phyloP scores from a whole-genome alignment of 805 yeast species.

The Wickerhamiella lipophila region DNA sequence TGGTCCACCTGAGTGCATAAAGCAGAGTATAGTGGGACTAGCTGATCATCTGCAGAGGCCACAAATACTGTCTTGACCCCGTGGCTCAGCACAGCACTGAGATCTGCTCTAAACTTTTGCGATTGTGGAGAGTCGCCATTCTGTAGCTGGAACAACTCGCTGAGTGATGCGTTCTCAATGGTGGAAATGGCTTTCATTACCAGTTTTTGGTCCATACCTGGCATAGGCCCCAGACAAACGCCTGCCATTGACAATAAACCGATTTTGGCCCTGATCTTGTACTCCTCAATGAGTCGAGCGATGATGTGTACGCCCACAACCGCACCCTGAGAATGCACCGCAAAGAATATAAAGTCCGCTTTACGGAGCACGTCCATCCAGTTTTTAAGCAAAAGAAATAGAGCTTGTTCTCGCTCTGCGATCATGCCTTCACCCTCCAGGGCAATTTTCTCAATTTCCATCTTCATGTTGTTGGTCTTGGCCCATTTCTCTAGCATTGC shows the following conservation, averaged over 20 bases:
- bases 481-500: constrained; percentile 60
- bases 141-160: constrained; percentile 81
- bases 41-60: constrained; percentile 86
- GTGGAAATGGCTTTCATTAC: constrained; percentile 81
- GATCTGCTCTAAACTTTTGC: constrained; percentile 51
- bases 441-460: constrained; percentile 77
- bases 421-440: constrained; percentile 89
- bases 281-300: constrained; percentile 51
- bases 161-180: constrained; percentile 74
- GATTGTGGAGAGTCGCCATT: constrained; percentile 62
- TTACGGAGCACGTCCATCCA: constrained; percentile 43
- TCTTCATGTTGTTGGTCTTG: constrained; percentile 28
- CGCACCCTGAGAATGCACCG: constrained; percentile 92
- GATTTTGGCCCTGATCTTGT: constrained; percentile 42
- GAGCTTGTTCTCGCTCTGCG: constrained; percentile 70
- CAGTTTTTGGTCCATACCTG: constrained; percentile 73
- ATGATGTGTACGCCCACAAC: constrained; percentile 76
- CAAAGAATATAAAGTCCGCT: constrained; percentile 82
- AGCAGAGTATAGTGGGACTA: constrained; percentile 86
- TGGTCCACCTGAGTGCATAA: constrained; percentile 70
- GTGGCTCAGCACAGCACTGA: constrained; percentile 49
- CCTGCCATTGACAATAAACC: constrained; percentile 93
- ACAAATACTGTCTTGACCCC: constrained; percentile 71
- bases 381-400: constrained; percentile 55
- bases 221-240: constrained; percentile 84